phyloP scores from a whole-genome alignment of 2,329 filamentous ascomycete genomes.

The Pleomassaria siparia region DNA sequence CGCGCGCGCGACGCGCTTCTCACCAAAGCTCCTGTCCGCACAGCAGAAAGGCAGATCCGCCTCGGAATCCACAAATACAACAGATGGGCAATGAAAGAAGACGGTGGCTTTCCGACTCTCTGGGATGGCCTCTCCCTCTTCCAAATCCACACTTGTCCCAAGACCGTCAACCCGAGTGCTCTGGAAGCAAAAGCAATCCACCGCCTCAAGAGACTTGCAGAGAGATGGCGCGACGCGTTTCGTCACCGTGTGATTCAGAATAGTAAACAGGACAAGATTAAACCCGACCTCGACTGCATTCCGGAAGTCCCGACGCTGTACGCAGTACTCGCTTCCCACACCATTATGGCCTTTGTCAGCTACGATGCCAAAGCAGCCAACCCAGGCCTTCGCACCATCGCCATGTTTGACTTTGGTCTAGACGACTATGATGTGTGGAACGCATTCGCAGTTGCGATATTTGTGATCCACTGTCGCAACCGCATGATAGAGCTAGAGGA shows the following conservation, averaged over 20 bases:
- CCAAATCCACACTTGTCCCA: conserved; percentile 46
- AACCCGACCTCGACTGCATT: conserved; percentile 6
- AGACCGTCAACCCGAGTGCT: conserved; percentile 40
- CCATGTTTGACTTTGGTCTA: conserved; percentile 57
- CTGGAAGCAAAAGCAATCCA: conserved; percentile 48
- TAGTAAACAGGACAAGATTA: not conserved
- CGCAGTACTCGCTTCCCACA: conserved; percentile 56
- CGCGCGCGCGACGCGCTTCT: conserved; percentile 54
- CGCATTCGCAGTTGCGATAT: conserved; percentile 58
- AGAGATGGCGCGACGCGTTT: conserved; percentile 46
- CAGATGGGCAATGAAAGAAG: conserved; percentile 53
- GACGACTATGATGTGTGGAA: conserved; percentile 62
- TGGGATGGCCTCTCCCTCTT: conserved; percentile 48
- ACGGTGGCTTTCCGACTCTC: conserved; percentile 46
- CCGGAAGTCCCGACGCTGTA: conserved; percentile 52
- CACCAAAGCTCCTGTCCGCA: conserved; percentile 38
- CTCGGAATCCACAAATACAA: conserved; percentile 51
- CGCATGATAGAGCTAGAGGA: conserved; percentile 50
- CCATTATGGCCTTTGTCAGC: conserved; percentile 56
- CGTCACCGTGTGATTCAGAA: conserved; percentile 18
- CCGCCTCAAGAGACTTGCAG: conserved; percentile 48
- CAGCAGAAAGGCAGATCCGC: conserved; percentile 42
- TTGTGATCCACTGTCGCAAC: conserved; percentile 56
- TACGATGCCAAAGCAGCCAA: conserved; percentile 46
- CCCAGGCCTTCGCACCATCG: conserved; percentile 46